Percentiles rank a stretch among this genome's conserved stretches.
Conservation (phyloP, 2,329 filamentous ascomycete genomes). For the Myriangium duriaei region DNA sequence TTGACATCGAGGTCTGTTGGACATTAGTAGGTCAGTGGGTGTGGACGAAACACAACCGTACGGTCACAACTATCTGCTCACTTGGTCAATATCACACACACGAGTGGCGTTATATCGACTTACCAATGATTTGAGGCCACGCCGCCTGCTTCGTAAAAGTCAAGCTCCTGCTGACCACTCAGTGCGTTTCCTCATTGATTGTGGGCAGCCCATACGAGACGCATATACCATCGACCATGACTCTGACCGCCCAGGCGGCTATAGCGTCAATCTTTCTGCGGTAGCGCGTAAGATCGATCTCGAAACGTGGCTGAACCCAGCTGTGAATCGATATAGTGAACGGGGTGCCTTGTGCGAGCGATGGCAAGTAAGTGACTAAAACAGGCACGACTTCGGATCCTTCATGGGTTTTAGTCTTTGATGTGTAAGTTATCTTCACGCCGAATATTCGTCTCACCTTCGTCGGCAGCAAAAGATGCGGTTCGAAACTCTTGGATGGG, state of each 20-base stretch:
- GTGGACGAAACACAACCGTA: too few relatives aligned
- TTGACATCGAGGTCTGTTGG: conserved; percentile 10
- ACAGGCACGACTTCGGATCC: conserved; percentile 42
- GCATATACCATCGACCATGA: conserved; percentile 56
- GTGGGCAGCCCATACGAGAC: conserved; percentile 46
- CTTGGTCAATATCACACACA: neutral
- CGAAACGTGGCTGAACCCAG: conserved; percentile 52
- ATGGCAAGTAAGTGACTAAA: conserved; percentile 60
- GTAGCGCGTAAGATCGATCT: conserved; percentile 43
- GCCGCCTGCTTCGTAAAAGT: conserved; percentile 39
- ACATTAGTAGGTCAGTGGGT: too few relatives aligned
- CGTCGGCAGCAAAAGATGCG: conserved; percentile 54
- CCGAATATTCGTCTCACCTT: conserved; percentile 18
- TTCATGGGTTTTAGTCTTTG: neutral
- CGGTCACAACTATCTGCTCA: neutral
- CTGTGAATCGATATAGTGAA: conserved; percentile 67
- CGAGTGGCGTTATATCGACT: too few relatives aligned
- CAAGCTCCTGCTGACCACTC: conserved; percentile 32
- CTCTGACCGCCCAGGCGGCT: conserved; percentile 36
- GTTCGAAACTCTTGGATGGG: conserved; percentile 77
- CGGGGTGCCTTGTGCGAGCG: conserved; percentile 42
- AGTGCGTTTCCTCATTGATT: neutral
- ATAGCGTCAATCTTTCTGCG: conserved; percentile 32
- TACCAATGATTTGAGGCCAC: conserved; percentile 44
- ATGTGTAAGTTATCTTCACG: neutral